Conservation (phyloP, 345 rosid genomes). For the Luvunga scandens region DNA sequence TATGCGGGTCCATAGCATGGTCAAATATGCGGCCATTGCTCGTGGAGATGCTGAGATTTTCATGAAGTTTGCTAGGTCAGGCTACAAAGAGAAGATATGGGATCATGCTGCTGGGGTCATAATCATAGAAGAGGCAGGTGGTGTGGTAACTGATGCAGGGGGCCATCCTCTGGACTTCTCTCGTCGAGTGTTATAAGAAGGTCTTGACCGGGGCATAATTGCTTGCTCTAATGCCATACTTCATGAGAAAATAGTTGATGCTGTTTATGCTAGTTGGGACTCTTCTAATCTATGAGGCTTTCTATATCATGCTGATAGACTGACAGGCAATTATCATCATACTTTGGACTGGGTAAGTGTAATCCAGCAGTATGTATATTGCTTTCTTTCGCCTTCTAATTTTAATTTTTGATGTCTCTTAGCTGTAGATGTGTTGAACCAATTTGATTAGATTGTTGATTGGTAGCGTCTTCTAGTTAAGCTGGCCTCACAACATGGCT, state of each 20-base stretch:
- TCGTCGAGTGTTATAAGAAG: constrained; percentile 69
- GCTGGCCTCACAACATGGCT: neutral
- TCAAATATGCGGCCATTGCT: constrained; percentile 91
- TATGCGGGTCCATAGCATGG: constrained; percentile 87
- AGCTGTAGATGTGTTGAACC: neutral
- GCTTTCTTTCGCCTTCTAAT: neutral
- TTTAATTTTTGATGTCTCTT: neutral
- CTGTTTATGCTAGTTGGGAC: constrained; percentile 93
- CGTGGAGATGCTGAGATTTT: constrained; percentile 88
- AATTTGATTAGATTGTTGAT: neutral
- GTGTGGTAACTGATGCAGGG: constrained; percentile 93
- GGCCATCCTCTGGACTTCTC: constrained; percentile 74
- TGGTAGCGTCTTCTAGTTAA: neutral
- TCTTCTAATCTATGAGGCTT: constrained; percentile 64
- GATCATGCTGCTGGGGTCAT: constrained; percentile 92
- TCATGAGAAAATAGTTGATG: constrained; percentile 67
- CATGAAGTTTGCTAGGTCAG: constrained; percentile 80
- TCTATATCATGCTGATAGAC: neutral
- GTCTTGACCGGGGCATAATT: constrained; percentile 79
- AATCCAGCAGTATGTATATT: neutral
- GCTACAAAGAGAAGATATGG: constrained; percentile 95
- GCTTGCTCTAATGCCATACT: constrained; percentile 60
- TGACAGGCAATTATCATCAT: neutral
- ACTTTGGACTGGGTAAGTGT: constrained; percentile 24
- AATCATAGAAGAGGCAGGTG: constrained; percentile 88